Percentiles rank a stretch among this genome's conserved stretches.
Conservation (phyloP, 1,139 yeast genomes). For the Yamadazyma mexicana region DNA sequence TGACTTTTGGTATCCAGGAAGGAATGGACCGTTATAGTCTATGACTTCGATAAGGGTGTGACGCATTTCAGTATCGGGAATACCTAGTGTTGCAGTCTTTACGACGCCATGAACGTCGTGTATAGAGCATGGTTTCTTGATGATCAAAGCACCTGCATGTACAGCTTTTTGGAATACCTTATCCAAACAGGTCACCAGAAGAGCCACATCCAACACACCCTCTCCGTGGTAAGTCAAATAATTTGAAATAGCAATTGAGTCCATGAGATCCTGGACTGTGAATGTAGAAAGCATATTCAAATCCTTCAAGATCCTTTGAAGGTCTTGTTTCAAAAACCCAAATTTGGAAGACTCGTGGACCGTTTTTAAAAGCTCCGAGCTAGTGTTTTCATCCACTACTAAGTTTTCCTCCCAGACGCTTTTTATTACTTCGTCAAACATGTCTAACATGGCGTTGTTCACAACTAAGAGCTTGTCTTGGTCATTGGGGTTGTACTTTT, state of each 20-base stretch:
- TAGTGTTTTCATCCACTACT: not conserved
- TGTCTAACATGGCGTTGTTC: not conserved
- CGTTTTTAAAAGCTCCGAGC: conserved; percentile 6
- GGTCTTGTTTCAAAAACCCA: conserved; percentile 12
- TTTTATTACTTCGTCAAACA: conserved; percentile 5
- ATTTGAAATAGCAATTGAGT: conserved; percentile 27
- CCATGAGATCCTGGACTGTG: conserved; percentile 24
- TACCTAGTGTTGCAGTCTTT: conserved; percentile 52
- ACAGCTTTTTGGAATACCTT: conserved; percentile 47
- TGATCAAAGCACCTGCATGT: conserved; percentile 52
- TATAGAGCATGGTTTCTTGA: conserved; percentile 39
- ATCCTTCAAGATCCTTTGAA: conserved; percentile 8
- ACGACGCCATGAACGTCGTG: conserved; percentile 53
- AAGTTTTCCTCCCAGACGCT: conserved; percentile 4
- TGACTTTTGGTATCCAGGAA: conserved; percentile 53
- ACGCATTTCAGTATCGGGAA: conserved; percentile 61
- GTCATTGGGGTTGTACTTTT: not conserved
- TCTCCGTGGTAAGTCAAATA: conserved; percentile 70
- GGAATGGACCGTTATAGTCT: conserved; percentile 47
- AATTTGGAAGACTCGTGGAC: conserved; percentile 17
- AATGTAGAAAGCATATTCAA: conserved; percentile 6
- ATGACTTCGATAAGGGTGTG: conserved; percentile 64
- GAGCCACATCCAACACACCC: conserved; percentile 72
- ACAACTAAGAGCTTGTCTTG: not conserved
- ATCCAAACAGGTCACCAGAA: conserved; percentile 53